These are phyloP conservation scores for Podosphaera aphanis DNA, from an alignment of 2,329 filamentous ascomycete species.

Conservation along the genomic window DNA sequence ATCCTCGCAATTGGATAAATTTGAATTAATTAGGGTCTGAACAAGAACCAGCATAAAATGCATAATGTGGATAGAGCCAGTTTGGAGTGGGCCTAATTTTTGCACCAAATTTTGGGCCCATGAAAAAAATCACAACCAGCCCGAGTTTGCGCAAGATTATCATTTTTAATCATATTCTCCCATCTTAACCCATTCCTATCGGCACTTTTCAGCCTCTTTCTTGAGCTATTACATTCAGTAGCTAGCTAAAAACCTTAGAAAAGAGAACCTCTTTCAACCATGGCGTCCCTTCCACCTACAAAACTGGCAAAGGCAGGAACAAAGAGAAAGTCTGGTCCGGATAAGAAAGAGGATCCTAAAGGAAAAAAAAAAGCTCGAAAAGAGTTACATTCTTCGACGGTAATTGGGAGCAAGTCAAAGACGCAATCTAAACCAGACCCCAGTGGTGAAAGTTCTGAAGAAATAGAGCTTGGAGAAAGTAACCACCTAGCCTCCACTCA, in stretches of 20 bases:
- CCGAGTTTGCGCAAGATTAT: no score
- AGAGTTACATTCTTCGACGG: constrained; percentile 1
- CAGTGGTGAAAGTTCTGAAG: constrained; percentile 19
- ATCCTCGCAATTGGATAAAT: no score
- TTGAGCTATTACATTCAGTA: no score
- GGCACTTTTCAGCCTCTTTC: no score
- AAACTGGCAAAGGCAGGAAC: constrained; percentile 24
- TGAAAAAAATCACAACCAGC: no score
- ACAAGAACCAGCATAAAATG: no score
- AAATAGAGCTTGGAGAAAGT: constrained; percentile 17
- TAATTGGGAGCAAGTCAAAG: constrained; percentile 9
- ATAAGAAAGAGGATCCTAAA: constrained; percentile 22
- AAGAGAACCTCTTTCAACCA: constrained; percentile 6
- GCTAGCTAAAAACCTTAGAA: neutral
- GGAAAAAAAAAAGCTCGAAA: constrained; percentile 24
- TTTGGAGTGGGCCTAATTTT: no score
- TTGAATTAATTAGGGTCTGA: no score
- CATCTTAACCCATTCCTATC: no score
- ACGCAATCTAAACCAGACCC: constrained; percentile 13
- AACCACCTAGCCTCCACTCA: constrained; percentile 6
- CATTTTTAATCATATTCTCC: no score
- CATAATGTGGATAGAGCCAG: no score
- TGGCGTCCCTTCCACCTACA: constrained; percentile 17
- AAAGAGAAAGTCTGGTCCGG: constrained; percentile 32
- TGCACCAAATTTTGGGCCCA: no score